These are phyloP conservation scores for Leishmania aethiopica DNA, from an alignment of 208 protist genomes.

Conservation along the genomic window DNA sequence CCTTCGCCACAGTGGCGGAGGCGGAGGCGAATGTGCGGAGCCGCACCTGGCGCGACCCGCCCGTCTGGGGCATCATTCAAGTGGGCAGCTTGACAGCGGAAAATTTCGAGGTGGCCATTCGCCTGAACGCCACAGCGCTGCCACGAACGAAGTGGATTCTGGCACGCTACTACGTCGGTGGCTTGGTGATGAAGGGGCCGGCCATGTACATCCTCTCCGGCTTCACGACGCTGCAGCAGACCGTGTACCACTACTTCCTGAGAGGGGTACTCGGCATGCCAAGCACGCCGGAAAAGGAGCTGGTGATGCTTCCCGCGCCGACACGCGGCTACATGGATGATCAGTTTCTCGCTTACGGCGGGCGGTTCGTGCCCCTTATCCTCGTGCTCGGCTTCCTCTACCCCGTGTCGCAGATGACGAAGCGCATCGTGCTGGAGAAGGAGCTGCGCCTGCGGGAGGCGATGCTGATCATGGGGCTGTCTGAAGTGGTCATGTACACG, in stretches of 20 bases:
- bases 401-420: constrained; percentile 51
- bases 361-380: constrained; percentile 62
- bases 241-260: constrained; percentile 45
- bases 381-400: constrained; percentile 76
- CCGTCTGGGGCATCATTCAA: constrained; percentile 54
- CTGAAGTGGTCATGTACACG: constrained; percentile 58
- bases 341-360: constrained; percentile 50
- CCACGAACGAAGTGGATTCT: constrained; percentile 33
- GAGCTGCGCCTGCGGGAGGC: constrained; percentile 72
- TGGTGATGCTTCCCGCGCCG: constrained; percentile 46
- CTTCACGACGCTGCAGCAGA: constrained; percentile 62
- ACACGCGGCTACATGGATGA: constrained; percentile 44
- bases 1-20: constrained; percentile 19
- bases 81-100: constrained; percentile 39
- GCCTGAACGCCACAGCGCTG: constrained; percentile 56
- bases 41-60: constrained; percentile 31
- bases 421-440: constrained; percentile 73
- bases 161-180: constrained; percentile 35
- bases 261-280: constrained; percentile 38
- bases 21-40: constrained; percentile 29
- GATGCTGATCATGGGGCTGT: constrained; percentile 84
- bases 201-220: constrained; percentile 70
- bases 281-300: constrained; percentile 15
- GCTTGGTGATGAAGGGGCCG: constrained; percentile 22
- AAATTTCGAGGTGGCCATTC: constrained; percentile 47